Evolutionary conservation across 129 eudicot genomes (phyloP), one percentile per base, ranked within the genome.

Genomic region (Lactuca sativa): DNA sequence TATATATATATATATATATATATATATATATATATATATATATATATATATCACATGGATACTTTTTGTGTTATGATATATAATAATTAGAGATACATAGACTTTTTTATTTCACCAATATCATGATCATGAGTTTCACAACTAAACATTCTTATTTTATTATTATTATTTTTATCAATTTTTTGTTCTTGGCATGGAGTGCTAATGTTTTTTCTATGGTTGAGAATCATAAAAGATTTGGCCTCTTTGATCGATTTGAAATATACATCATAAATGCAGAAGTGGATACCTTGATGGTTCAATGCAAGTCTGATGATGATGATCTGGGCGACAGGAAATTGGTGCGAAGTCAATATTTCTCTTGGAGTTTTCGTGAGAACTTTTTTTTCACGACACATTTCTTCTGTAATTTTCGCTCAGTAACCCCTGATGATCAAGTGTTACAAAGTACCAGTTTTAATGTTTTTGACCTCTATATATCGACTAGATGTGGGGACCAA

Each of bases 271-370:
- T 32, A 2, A 40, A 75, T 49, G 68, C 4, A 34, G 74, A 75
- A 8, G 58, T 75, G 43, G 62, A 36, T 34, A 48, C 58, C 56
- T 59, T 75, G 67, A 48, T 59, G 67, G 74, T 52, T 14, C 80
- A 75, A 59, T 75, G 74, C 62, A 33, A 14, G 56, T 75, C 80
- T 36, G 3, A 1, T 0, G 80, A 75, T 30, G 73, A 75, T 2
- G 68, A 75, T 25, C 12, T 75, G 0, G 80, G 80, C 0, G 80
- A 75, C 13, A 48, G 38, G 69, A 2, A 75, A 4, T 7, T 75
- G 44, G 2, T 3, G 7, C 74, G 5, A 4, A 37, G 55, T 14
- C 55, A 75, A 21, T 57, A 14, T 49, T 58, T 66, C 15, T 17
- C 48, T 36, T 75, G 80, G 80, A n/a, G 4, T 1, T 75, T 66